A percentile compares a stretch with the other conserved stretches of the same genome.
These are phyloP conservation scores for Ricinus communis DNA, from an alignment of 345 rosid species.

Conservation along the genomic window DNA sequence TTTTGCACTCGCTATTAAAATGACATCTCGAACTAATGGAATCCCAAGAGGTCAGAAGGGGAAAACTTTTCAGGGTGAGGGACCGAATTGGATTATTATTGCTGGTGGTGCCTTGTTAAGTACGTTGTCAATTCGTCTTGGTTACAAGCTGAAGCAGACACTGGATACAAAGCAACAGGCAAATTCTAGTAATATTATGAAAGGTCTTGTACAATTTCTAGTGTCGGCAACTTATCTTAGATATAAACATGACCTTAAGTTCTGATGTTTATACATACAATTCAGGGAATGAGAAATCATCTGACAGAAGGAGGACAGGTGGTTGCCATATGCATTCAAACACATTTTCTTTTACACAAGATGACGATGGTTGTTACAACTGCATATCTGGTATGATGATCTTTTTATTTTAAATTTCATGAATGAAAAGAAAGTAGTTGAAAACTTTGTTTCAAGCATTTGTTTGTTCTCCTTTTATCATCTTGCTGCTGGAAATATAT, in stretches of 20 bases:
- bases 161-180: slow-evolving; percentile 55
- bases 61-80: slow-evolving; percentile 45
- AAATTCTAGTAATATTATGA: slow-evolving; percentile 38
- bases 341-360: slow-evolving; percentile 52
- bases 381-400: slow-evolving; percentile 48
- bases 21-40: slow-evolving; percentile 56
- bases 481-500: background rate
- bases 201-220: slow-evolving; percentile 33
- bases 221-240: slow-evolving; percentile 11
- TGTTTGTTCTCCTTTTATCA: background rate
- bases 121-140: slow-evolving; percentile 86
- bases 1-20: slow-evolving; percentile 39
- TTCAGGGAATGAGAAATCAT: slow-evolving; percentile 46
- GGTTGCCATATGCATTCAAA: slow-evolving; percentile 44
- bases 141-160: slow-evolving; percentile 79
- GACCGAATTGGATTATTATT: slow-evolving; percentile 89
- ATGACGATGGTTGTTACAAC: slow-evolving; percentile 52
- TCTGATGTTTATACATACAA: slow-evolving; percentile 10
- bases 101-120: slow-evolving; percentile 96
- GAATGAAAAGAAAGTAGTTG: background rate
- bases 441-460: slow-evolving; percentile 4
- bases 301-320: slow-evolving; percentile 48
- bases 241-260: slow-evolving; percentile 16
- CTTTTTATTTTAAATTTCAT: slow-evolving; percentile 8
- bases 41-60: slow-evolving; percentile 55